Base-by-base conservation (phyloP, 768 basidiomycete species). In the Mrakia frigida region DNA sequence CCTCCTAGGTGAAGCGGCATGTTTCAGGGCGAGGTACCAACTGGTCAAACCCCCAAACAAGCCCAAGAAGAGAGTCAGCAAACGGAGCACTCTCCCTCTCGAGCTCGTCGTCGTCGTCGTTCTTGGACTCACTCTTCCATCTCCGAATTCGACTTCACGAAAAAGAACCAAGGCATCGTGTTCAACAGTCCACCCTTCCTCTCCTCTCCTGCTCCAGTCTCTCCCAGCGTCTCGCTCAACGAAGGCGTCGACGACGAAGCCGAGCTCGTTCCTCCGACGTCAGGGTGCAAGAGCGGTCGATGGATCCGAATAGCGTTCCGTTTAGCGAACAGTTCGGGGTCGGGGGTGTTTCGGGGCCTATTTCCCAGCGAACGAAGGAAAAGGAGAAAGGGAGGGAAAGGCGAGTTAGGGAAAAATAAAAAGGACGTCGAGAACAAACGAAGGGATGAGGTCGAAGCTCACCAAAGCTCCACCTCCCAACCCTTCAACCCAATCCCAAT, bases 121-220 rank as follows among this genome's bases (percentile, higher is more conserved):
- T n/a, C n/a, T n/a, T n/a, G n/a, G n/a, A 74, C 77, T 93, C 94
- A 98, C 84, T 99, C 96, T 84, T 99, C 97, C 92, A 98, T 97
- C 81, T 94, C 92, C 73, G 90, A 85, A 82, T 90, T 93, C 39
- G 89, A 90, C 78, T 90, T 90, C 28, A 93, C 89, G 84, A 98
- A 98, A 80, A 99, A 89, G 85, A 91, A 99, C 94, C 94, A 98
- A 2, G 93, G 91, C 2, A 88, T 88, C 7, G 84, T 59, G 65
- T 61, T 63, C 81, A 82, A 79, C 82, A 82, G 80, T 84, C 84
- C 73, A 81, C 82, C 60, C 50, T 82, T 84, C 75, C 84, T 85
- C 81, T 86, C 84, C 78, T 79, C 81, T 75, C 86, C 85, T 81
- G 83, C 46, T 85, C 85, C 60, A 9, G 7, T 23, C 13, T 35